Evolutionary conservation across 352 stramenopile genomes (phyloP).

Genomic region (Phytopythium delawarense): DNA sequence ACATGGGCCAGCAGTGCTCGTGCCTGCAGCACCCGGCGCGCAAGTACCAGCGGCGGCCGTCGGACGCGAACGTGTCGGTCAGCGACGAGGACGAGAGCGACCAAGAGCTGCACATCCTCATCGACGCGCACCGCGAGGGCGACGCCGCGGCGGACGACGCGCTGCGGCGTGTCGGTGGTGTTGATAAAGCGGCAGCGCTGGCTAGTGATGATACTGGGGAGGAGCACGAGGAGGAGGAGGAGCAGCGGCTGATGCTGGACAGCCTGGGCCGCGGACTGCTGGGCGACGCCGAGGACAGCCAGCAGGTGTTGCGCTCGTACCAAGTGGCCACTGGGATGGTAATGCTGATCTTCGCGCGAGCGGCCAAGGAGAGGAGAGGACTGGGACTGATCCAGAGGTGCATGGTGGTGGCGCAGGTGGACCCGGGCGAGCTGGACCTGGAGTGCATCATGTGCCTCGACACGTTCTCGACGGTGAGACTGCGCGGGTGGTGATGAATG

Average conservation of each 20-base stretch:
- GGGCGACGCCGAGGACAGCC: constrained; percentile 16
- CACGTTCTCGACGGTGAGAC: constrained; percentile 45
- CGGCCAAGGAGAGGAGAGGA: constrained; percentile 3
- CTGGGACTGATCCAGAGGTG: constrained; percentile 4
- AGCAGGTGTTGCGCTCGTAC: constrained; percentile 65
- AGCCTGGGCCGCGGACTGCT: constrained; percentile 20
- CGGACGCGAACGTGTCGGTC: constrained; percentile 31
- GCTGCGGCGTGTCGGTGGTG: constrained; percentile 1
- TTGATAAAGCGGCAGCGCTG: constrained; percentile 17
- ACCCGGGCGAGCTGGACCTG: constrained; percentile 59
- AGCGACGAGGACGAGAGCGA: constrained; percentile 21
- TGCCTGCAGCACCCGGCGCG: constrained; percentile 54
- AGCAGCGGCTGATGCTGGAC: constrained; percentile 19
- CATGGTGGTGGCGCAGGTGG: constrained; percentile 23
- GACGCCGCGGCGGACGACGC: neutral
- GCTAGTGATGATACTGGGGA: constrained; percentile 16
- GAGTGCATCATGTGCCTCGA: constrained; percentile 89
- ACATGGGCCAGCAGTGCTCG: constrained; percentile 75
- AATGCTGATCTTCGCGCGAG: neutral
- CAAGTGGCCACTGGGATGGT: constrained; percentile 59
- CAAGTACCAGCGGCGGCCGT: constrained; percentile 55
- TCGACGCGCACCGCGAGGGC: constrained; percentile 17
- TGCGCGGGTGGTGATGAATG: neutral
- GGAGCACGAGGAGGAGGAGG: constrained; percentile 14
- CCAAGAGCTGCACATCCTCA: constrained; percentile 36